Evolutionary conservation across 208 protist species (phyloP), one percentile per base, ranked within the genome.

Genomic region (Herpetomonas tarakana): DNA sequence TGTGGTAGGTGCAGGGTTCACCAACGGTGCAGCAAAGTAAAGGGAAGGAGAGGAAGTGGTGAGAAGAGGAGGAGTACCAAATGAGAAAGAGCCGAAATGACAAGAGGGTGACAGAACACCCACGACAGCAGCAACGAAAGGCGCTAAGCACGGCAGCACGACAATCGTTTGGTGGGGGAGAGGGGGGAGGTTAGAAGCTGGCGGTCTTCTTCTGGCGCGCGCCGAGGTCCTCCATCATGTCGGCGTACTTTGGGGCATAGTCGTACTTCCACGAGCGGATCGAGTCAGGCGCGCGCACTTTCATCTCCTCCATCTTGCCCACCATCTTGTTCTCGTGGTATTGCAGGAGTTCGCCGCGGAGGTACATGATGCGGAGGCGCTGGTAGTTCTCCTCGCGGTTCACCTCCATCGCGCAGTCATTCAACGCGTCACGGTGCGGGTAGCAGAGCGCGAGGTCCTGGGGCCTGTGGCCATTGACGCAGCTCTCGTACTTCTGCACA

Each of bases 331-430:
- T 39, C 58, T 94, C 85, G 65, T 94, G 85, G 57, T 88, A 79
- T 52, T 71, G 76, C 25, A 89, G 75, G 29, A 94, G 78, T 69
- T 94, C 84, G 19, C 88, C 88, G 49, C 74, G 81, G 27, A 94
- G 79, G 66, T 90, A 94, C 67, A 88, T 71, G 35, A 94, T 58
- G 18, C 88, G 84, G 65, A 84, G 86, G 4, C 69, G 69, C 51
- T 94, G 88, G 58, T 94, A 94, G 56, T 86, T 91, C 51, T 94
- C 78, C 62, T 94, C 88, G 16, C 76, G 66, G 59, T 94, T 94
- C 11, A 92, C 68, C 46, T 89, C 82, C 29, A 85, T 76, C 11
- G 78, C 81, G 52, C 88, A 94, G 55, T 91, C 82, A 64, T 94
- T 94, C 62, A 94, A 63, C 1, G 85, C 88, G 60, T 94, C 88